These are phyloP conservation scores for Volvox africanus DNA, from an alignment of 139 green algal genomes.

Conservation along the genomic window DNA sequence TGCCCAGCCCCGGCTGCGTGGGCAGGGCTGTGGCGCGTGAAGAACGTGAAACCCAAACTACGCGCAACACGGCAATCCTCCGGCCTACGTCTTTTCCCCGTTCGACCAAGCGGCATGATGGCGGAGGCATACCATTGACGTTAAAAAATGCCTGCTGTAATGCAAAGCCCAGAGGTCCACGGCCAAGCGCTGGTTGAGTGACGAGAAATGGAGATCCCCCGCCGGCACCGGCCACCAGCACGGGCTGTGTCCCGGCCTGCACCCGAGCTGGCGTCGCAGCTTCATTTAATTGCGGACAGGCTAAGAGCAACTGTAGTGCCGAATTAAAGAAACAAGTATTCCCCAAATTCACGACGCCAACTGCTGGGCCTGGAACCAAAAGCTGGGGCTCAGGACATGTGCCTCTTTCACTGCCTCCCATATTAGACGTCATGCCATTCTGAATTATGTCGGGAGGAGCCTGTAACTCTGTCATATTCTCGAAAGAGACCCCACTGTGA, in stretches of 20 bases:
- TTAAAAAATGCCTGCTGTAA: constrained; percentile 57
- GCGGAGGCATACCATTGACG: constrained; percentile 2
- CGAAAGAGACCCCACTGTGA: too few species aligned
- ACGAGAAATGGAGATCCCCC: background rate
- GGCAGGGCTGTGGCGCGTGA: too few species aligned
- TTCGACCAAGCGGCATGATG: too few species aligned
- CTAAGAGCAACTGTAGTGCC: constrained; percentile 69
- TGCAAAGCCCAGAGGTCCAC: constrained; percentile 59
- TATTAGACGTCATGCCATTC: too few species aligned
- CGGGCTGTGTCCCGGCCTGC: background rate
- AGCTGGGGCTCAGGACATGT: background rate
- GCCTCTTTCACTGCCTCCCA: too few species aligned
- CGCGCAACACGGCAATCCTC: too few species aligned
- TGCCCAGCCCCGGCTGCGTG: too few species aligned
- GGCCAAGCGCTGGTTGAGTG: background rate
- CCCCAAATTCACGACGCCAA: constrained; percentile 72
- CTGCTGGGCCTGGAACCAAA: background rate
- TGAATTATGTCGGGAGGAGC: too few species aligned
- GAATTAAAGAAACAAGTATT: constrained; percentile 84
- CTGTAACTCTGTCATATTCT: too few species aligned
- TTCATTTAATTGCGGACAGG: constrained; percentile 51
- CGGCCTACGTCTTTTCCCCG: too few species aligned
- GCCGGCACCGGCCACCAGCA: background rate
- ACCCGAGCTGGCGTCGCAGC: background rate
- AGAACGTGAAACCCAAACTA: too few species aligned